These are phyloP conservation scores for Chionographis japonica DNA, from an alignment of 106 monocot genomes.

Conservation along the genomic window DNA sequence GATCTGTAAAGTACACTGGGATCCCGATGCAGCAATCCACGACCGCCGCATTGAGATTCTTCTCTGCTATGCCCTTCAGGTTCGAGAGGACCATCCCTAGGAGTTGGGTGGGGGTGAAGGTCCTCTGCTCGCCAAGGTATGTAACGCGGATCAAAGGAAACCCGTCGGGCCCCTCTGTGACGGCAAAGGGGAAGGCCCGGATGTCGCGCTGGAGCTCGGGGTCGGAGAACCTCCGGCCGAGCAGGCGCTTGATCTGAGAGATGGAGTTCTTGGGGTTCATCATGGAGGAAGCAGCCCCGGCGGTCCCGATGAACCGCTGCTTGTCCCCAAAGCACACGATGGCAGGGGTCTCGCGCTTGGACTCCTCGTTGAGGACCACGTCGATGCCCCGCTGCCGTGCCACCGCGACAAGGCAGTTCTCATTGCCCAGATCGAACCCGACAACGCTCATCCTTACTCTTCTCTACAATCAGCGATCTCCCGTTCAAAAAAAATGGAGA, in stretches of 20 bases:
- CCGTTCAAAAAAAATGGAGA: not conserved
- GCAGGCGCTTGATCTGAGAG: slow-evolving; percentile 56
- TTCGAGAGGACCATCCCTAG: slow-evolving; percentile 60
- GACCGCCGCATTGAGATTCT: slow-evolving; percentile 42
- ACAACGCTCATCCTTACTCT: slow-evolving; percentile 46
- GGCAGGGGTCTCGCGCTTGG: slow-evolving; percentile 65
- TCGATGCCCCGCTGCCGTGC: slow-evolving; percentile 69
- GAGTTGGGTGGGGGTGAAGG: slow-evolving; percentile 51
- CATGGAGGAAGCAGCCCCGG: slow-evolving; percentile 42
- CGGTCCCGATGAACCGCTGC: slow-evolving; percentile 63
- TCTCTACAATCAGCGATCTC: no score
- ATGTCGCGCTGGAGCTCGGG: slow-evolving; percentile 46
- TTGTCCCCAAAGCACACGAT: slow-evolving; percentile 58
- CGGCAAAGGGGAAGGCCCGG: slow-evolving; percentile 26
- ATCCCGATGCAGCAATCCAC: slow-evolving; percentile 64
- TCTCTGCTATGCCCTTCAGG: slow-evolving; percentile 57
- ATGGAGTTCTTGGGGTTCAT: slow-evolving; percentile 61
- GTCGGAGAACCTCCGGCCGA: slow-evolving; percentile 50
- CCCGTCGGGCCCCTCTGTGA: slow-evolving; percentile 50
- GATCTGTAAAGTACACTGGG: slow-evolving; percentile 59
- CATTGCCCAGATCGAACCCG: slow-evolving; percentile 70
- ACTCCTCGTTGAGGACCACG: slow-evolving; percentile 73
- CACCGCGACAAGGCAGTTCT: slow-evolving; percentile 61
- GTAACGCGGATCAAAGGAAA: slow-evolving; percentile 40
- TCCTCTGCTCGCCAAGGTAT: slow-evolving; percentile 46